Conservation (phyloP, 1,139 yeast genomes). For the Blastobotrys buckinghamii region DNA sequence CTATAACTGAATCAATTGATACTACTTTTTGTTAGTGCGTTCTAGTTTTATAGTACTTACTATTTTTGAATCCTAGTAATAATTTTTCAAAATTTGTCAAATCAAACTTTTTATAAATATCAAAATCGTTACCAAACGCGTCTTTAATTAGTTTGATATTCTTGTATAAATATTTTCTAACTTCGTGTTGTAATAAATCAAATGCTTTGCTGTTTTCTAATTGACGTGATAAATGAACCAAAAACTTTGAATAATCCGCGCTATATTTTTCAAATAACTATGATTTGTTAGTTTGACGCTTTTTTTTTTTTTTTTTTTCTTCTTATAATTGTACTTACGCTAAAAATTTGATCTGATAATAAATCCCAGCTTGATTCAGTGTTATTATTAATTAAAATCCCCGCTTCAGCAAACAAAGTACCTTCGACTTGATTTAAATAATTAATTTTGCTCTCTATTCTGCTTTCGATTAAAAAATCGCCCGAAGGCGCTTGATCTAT, state of each 20-base stretch:
- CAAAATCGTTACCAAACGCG: constrained; percentile 1
- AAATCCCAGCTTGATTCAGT: background rate
- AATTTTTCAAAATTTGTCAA: constrained; percentile 2
- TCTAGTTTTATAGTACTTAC: background rate
- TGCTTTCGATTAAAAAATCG: background rate
- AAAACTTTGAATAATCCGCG: background rate
- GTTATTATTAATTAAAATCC: background rate
- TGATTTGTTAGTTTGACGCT: background rate
- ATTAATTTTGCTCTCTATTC: background rate
- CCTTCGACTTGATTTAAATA: background rate
- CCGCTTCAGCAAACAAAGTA: constrained; percentile 1
- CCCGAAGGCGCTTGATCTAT: constrained; percentile 8
- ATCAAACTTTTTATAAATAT: constrained; percentile 2
- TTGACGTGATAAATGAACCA: background rate
- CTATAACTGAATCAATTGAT: no score
- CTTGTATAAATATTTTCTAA: background rate
- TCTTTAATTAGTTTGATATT: background rate
- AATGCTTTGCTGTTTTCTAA: background rate
- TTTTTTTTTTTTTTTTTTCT: no score
- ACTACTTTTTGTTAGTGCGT: background rate
- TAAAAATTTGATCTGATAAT: background rate
- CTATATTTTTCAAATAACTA: background rate
- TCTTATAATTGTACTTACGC: constrained; percentile 1
- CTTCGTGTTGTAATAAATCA: background rate
- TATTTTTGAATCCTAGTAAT: background rate